Conservation (phyloP, 73 alveolate genomes). For the Halteria grandinella region DNA sequence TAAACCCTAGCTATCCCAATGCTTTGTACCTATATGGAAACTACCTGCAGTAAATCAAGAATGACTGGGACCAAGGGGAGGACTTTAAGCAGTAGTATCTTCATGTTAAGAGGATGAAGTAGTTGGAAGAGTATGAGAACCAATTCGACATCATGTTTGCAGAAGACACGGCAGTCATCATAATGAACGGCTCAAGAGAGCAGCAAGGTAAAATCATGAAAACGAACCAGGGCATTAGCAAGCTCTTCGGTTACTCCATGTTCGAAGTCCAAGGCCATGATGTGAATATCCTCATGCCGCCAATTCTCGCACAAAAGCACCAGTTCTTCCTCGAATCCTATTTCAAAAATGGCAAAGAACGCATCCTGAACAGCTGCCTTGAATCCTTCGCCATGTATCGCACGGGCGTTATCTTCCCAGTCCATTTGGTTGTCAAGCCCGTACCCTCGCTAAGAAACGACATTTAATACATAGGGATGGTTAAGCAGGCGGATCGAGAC, state of each 20-base stretch:
- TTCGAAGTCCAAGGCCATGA: constrained; percentile 64
- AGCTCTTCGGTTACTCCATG: constrained; percentile 44
- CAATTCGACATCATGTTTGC: constrained; percentile 62
- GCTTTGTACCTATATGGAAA: constrained; percentile 55
- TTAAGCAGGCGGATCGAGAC: constrained; percentile 13
- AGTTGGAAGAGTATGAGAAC: constrained; percentile 49
- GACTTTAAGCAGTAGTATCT: constrained; percentile 19
- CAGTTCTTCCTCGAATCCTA: constrained; percentile 35
- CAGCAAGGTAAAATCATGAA: constrained; percentile 49
- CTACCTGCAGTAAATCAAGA: constrained; percentile 45
- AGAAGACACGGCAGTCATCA: constrained; percentile 53
- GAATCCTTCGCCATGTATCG: constrained; percentile 55
- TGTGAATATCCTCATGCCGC: constrained; percentile 57
- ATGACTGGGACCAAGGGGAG: constrained; percentile 45
- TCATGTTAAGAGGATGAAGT: constrained; percentile 21
- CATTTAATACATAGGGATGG: constrained; percentile 53
- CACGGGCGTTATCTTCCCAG: constrained; percentile 51
- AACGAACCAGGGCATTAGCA: constrained; percentile 51
- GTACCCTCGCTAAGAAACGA: constrained; percentile 62
- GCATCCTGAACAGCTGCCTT: constrained; percentile 36
- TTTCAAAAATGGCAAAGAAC: constrained; percentile 47
- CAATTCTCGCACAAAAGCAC: constrained; percentile 49
- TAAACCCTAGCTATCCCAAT: constrained; percentile 56
- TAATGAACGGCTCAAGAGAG: constrained; percentile 53
- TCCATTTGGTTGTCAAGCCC: constrained; percentile 37